Evolutionary conservation across 2,329 filamentous ascomycete species (phyloP).

Genomic region (Pseudomassariella vexata): DNA sequence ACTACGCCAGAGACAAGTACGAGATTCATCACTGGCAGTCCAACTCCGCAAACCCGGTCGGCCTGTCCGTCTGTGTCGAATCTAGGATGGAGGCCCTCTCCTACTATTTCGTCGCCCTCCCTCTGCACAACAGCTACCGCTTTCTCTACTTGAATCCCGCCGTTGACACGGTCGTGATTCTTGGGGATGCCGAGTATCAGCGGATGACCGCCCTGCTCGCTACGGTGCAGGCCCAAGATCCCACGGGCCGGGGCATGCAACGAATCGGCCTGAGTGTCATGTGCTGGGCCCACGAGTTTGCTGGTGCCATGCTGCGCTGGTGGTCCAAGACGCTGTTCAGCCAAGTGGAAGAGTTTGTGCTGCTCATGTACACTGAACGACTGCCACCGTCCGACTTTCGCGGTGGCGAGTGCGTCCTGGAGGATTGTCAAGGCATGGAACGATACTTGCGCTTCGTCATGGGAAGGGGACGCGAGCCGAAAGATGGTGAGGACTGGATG

Average conservation of each 20-base stretch:
- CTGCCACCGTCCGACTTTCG: constrained; percentile 20
- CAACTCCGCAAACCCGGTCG: constrained; percentile 24
- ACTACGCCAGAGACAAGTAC: constrained; percentile 23
- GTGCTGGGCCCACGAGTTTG: constrained; percentile 17
- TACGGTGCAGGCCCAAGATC: constrained; percentile 16
- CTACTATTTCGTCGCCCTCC: constrained; percentile 25
- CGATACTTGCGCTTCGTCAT: constrained; percentile 17
- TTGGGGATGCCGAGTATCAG: constrained; percentile 21
- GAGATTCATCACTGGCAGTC: constrained; percentile 22
- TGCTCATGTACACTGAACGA: constrained; percentile 23
- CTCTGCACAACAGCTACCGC: constrained; percentile 12
- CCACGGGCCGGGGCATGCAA: constrained; percentile 11
- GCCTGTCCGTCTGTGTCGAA: constrained; percentile 25
- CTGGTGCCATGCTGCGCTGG: constrained; percentile 16
- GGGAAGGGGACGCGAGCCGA: constrained; percentile 16
- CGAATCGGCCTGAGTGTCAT: constrained; percentile 20
- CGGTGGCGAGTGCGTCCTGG: constrained; percentile 17
- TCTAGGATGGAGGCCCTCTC: constrained; percentile 22
- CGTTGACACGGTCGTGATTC: constrained; percentile 24
- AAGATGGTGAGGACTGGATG: constrained; percentile 14
- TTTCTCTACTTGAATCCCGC: constrained; percentile 24
- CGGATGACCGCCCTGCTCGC: constrained; percentile 15
- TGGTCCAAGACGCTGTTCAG: constrained; percentile 15
- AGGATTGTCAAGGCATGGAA: constrained; percentile 13
- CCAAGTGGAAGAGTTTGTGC: constrained; percentile 21